Percentiles rank a stretch among this genome's conserved stretches.
Evolutionary conservation across 768 basidiomycete species (phyloP).

Genomic region (Leccinum truebloodii): DNA sequence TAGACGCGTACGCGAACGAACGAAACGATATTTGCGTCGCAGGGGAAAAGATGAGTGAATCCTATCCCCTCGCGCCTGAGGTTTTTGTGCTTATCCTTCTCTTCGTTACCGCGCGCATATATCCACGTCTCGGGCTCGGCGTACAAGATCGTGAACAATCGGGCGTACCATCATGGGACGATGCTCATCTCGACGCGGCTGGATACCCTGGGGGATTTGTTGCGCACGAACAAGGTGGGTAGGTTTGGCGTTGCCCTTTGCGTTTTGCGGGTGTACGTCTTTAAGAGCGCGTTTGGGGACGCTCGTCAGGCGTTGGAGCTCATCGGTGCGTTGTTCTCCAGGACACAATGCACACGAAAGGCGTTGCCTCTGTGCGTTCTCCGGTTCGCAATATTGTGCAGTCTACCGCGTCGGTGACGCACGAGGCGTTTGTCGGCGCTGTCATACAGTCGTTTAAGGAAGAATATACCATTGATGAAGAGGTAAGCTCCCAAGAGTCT

Average conservation of each 20-base stretch:
- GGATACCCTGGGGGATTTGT: constrained; percentile 66
- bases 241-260: constrained; percentile 13
- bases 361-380: constrained; percentile 89
- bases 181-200: constrained; percentile 92
- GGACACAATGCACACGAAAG: constrained; percentile 81
- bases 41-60: constrained; percentile 78
- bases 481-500: constrained; percentile 24
- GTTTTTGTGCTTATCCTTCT: background rate
- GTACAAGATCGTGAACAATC: constrained; percentile 87
- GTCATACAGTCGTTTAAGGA: constrained; percentile 67
- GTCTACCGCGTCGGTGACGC: constrained; percentile 51
- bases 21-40: constrained; percentile 90
- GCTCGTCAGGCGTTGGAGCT: background rate
- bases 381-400: constrained; percentile 83
- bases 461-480: constrained; percentile 47
- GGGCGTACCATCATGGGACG: constrained; percentile 98
- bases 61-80: background rate
- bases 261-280: background rate
- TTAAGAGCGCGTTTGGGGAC: background rate
- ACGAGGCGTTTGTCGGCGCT: constrained; percentile 70
- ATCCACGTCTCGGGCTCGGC: constrained; percentile 93
- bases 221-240: constrained; percentile 69
- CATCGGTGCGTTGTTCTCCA: constrained; percentile 30
- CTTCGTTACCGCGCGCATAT: background rate
- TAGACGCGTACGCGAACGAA: constrained; percentile 81